phyloP scores from a whole-genome alignment of 2,329 filamentous ascomycete species.

The Aspergillus aculeatinus region DNA sequence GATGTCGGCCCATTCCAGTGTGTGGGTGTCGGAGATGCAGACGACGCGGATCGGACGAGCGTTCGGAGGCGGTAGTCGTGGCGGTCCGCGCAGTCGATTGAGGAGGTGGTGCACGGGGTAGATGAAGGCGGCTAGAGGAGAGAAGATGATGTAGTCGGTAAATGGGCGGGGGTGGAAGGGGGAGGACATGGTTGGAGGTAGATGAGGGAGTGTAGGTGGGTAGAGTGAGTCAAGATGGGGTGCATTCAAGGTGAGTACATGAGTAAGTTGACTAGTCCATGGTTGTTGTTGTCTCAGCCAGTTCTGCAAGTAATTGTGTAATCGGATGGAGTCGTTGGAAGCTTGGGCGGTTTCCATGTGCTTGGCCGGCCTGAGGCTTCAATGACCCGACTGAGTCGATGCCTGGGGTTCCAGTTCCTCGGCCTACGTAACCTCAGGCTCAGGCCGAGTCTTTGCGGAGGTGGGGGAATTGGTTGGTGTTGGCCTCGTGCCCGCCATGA shows the following conservation, averaged over 20 bases:
- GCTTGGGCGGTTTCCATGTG: neutral
- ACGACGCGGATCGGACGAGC: slow-evolving; percentile 68
- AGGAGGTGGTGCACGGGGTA: slow-evolving; percentile 64
- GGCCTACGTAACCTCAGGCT: neutral
- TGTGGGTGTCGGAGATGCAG: slow-evolving; percentile 87
- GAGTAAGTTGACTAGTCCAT: neutral
- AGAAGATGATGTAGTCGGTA: slow-evolving; percentile 64
- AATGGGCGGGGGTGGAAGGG: slow-evolving; percentile 52
- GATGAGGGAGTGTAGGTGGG: neutral
- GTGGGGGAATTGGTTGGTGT: neutral
- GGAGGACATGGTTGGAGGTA: slow-evolving; percentile 31
- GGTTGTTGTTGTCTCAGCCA: neutral
- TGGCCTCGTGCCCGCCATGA: neutral
- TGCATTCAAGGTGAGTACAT: neutral
- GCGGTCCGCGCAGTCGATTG: slow-evolving; percentile 65
- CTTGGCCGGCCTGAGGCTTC: neutral
- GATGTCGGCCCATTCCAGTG: slow-evolving; percentile 48
- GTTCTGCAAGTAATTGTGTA: neutral
- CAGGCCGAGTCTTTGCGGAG: neutral
- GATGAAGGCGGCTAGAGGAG: slow-evolving; percentile 66
- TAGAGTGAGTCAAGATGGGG: neutral
- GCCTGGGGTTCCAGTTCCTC: neutral
- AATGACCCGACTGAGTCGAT: neutral
- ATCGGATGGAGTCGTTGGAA: neutral
- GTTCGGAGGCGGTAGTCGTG: slow-evolving; percentile 58